phyloP scores from a whole-genome alignment of 352 stramenopile genomes.

The Phytophthora sp. region DNA sequence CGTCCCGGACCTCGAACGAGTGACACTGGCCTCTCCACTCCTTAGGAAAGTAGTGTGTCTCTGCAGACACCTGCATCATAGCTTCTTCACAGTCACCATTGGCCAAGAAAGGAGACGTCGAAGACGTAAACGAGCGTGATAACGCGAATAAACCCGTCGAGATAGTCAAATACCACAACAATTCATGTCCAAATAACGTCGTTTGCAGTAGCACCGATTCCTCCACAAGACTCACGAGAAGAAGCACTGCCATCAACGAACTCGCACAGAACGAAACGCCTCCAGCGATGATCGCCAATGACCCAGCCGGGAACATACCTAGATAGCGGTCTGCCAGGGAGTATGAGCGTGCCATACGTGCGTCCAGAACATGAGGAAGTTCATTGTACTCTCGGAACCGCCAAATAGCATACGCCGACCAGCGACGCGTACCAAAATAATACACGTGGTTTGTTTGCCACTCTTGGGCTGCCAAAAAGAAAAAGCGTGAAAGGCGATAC shows the following conservation, averaged over 20 bases:
- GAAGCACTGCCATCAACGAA: slow-evolving; percentile 93
- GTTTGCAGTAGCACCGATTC: slow-evolving; percentile 96
- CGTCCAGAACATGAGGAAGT: slow-evolving; percentile 95
- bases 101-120: slow-evolving; percentile 69
- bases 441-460: slow-evolving; percentile 90
- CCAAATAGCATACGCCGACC: slow-evolving; percentile 91
- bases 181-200: slow-evolving; percentile 92
- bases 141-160: slow-evolving; percentile 84
- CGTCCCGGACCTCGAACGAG: slow-evolving; percentile 86
- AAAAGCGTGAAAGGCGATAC: slow-evolving; percentile 97
- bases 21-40: slow-evolving; percentile 91
- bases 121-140: slow-evolving; percentile 79
- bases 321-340: slow-evolving; percentile 93
- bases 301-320: slow-evolving; percentile 92
- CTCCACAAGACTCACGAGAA: slow-evolving; percentile 94
- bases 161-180: slow-evolving; percentile 98
- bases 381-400: slow-evolving; percentile 99
- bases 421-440: slow-evolving; percentile 96
- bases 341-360: slow-evolving; percentile 93
- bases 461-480: slow-evolving; percentile 97
- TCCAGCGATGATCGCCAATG: slow-evolving; percentile 91
- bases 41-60: slow-evolving; percentile 97
- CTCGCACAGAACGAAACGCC: slow-evolving; percentile 96
- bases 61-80: slow-evolving; percentile 85
- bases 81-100: slow-evolving; percentile 84